Base-by-base conservation (phyloP, 495 filamentous ascomycete species). In the Penicillium nucicola region DNA sequence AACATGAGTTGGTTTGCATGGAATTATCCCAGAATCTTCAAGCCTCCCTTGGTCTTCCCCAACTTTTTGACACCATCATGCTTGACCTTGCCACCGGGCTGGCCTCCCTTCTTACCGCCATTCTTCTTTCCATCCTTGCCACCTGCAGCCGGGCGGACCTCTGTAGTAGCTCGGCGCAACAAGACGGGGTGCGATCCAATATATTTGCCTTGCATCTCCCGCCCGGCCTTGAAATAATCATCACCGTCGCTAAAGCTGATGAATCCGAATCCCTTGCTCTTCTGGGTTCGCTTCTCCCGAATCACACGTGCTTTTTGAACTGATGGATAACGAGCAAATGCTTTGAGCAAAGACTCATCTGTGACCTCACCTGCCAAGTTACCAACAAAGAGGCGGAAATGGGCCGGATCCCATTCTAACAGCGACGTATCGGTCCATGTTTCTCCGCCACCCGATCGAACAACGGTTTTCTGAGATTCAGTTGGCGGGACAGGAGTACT, bases 121-220 rank as follows among this genome's bases (percentile, higher is more conserved):
- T 68, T 65, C 36, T 77, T 76, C 49, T 77, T 76, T 28, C 70
- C 75, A 35, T 64, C 59, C 61, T 77, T 78, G 34, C 56, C 60
- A 48, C 67, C 71, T 13, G 77, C 74, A 18, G 80, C 76, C 13
- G 87, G 83, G 56, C 86, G 88, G 61, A 97, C 85, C 71, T 97
- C 92, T 20, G 95, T 96, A 40, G 84, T 96, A 61, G 88, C 89
- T 60, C 91, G 85, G 67, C 86, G 84, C 51, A 97, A 75, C 36
- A 88, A 73, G 8, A 98, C 84, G 1, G 93, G 93, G 69, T 97
- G 93, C 60, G 90, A 95, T 33, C 95, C 93, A 66, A 98, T 97
- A 65, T 98, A 98, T 75, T 98, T 97, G 39, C 92, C 91, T 66
- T 97, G 85, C 95, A 98, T 98, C 70, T 97, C 95, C 71, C 91